phyloP scores from a whole-genome alignment of 176 grass and related monocot species.

The Zoysia japonica region DNA sequence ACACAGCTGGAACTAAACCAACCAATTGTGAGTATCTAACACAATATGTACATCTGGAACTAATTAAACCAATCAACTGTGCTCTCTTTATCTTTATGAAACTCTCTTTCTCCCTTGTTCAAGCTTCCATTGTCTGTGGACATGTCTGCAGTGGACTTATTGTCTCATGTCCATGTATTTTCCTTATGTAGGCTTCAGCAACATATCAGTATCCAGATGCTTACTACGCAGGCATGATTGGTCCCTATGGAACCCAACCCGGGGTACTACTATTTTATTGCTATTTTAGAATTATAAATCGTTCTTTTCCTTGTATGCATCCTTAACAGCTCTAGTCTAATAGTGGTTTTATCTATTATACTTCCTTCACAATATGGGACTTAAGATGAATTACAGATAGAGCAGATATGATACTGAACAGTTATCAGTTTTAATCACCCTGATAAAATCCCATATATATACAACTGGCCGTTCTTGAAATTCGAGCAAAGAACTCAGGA shows the following conservation, averaged over 20 bases:
- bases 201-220: conserved; percentile 80
- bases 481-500: not conserved
- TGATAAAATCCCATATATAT: not conserved
- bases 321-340: not conserved
- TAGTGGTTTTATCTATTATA: not conserved
- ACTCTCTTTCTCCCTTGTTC: not conserved
- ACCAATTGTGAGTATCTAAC: conserved; percentile 54
- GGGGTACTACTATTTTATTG: conserved; percentile 59
- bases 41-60: not conserved
- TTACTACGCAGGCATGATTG: conserved; percentile 72
- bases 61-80: conserved; percentile 21
- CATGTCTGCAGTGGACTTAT: not conserved
- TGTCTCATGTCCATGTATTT: conserved; percentile 36
- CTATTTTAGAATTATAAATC: conserved; percentile 17
- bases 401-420: not conserved
- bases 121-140: not conserved
- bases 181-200: conserved; percentile 72
- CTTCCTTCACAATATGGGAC: conserved; percentile 19
- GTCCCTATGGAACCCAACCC: conserved; percentile 78
- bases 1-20: conserved; percentile 83
- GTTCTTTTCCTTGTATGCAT: not conserved
- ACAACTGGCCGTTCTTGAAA: not conserved
- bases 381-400: not conserved
- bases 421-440: not conserved
- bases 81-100: conserved; percentile 26